Conservation (phyloP, 257 asterid species). For the Knoxia roxburghii region DNA sequence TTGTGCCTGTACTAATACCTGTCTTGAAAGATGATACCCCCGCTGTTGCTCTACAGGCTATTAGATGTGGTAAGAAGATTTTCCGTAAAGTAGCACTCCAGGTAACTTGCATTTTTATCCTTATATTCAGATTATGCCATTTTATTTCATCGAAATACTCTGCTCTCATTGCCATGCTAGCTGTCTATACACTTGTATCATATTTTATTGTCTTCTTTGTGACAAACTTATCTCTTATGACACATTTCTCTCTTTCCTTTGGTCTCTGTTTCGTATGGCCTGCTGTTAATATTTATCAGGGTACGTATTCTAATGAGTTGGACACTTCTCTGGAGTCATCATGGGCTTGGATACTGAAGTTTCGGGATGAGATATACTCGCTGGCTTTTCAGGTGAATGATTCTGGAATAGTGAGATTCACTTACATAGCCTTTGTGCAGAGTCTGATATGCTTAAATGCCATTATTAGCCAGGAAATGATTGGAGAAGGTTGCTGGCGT, state of each 20-base stretch:
- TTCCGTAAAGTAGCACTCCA: slow-evolving; percentile 72
- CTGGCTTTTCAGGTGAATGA: slow-evolving; percentile 78
- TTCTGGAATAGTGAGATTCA: slow-evolving; percentile 12
- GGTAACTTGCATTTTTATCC: slow-evolving; percentile 36
- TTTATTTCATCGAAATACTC: neutral
- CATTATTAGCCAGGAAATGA: slow-evolving; percentile 66
- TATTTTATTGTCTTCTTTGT: neutral
- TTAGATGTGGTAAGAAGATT: slow-evolving; percentile 65
- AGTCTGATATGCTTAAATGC: slow-evolving; percentile 28
- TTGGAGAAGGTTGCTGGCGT: slow-evolving; percentile 84
- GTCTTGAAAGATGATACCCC: slow-evolving; percentile 75
- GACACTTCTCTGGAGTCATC: slow-evolving; percentile 58
- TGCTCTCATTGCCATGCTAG: neutral
- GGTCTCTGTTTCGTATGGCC: too few relatives aligned
- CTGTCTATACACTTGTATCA: too few relatives aligned
- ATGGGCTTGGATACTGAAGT: slow-evolving; percentile 65
- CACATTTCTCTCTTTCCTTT: too few relatives aligned
- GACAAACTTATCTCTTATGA: too few relatives aligned
- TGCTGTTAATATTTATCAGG: slow-evolving; percentile 37
- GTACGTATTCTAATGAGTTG: slow-evolving; percentile 62
- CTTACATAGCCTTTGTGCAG: slow-evolving; percentile 12
- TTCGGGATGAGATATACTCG: slow-evolving; percentile 79
- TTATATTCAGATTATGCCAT: neutral
- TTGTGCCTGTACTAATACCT: slow-evolving; percentile 62
- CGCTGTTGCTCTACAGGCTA: slow-evolving; percentile 94